Percentiles rank a stretch among this genome's conserved stretches.
phyloP scores from a whole-genome alignment of 495 filamentous ascomycete species.

The Trichoderma gamsii region DNA sequence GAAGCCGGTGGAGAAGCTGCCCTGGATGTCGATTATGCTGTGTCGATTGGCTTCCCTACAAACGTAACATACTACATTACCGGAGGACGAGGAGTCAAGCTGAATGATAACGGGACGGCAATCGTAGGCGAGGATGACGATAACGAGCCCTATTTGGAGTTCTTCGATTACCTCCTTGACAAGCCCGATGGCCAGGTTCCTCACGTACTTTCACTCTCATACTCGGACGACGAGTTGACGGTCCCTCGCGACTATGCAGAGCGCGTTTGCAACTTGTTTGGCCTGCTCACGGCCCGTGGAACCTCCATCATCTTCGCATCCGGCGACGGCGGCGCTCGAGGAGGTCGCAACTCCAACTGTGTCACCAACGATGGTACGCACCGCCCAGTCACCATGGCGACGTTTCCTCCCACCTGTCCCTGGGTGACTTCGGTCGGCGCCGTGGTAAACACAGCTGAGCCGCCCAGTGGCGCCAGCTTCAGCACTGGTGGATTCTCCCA shows the following conservation, averaged over 20 bases:
- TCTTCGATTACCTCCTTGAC: slow-evolving; percentile 60
- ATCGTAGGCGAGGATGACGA: slow-evolving; percentile 38
- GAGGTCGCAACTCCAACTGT: slow-evolving; percentile 45
- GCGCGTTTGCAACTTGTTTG: slow-evolving; percentile 65
- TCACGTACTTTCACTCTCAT: slow-evolving; percentile 67
- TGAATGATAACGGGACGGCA: slow-evolving; percentile 47
- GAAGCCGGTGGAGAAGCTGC: slow-evolving; percentile 56
- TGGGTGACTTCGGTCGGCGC: slow-evolving; percentile 76
- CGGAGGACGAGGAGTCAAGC: slow-evolving; percentile 53
- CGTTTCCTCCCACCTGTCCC: slow-evolving; percentile 73
- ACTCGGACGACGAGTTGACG: slow-evolving; percentile 60
- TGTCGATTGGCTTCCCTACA: slow-evolving; percentile 53
- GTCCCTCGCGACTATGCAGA: slow-evolving; percentile 59
- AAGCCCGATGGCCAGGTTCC: slow-evolving; percentile 60
- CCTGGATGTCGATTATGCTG: slow-evolving; percentile 65
- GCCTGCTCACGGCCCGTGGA: slow-evolving; percentile 65
- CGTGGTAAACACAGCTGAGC: slow-evolving; percentile 50
- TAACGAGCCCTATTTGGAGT: slow-evolving; percentile 82
- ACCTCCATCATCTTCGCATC: slow-evolving; percentile 64
- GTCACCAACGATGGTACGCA: slow-evolving; percentile 60
- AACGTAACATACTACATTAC: slow-evolving; percentile 60
- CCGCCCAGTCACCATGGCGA: slow-evolving; percentile 55
- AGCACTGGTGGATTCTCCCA: slow-evolving; percentile 69
- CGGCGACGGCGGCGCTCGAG: slow-evolving; percentile 65
- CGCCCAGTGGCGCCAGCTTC: slow-evolving; percentile 51